A percentile compares a stretch with the other conserved stretches of the same genome.
Conservation (phyloP, 768 basidiomycete species). For the Zangia roseola region DNA sequence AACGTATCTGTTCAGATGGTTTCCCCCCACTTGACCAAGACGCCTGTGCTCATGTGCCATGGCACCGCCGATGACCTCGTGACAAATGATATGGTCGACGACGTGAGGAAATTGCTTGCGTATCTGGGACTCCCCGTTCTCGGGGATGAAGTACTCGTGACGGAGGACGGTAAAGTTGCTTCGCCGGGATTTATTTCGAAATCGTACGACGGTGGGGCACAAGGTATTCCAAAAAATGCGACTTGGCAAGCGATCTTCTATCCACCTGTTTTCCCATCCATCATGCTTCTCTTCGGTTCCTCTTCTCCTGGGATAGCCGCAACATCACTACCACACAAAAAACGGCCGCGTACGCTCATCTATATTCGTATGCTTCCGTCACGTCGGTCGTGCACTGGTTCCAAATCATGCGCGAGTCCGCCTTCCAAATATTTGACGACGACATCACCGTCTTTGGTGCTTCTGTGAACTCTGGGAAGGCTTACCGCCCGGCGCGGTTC, state of each 20-base stretch:
- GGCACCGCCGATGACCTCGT: conserved; percentile 78
- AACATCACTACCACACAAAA: too few species aligned
- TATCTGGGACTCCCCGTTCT: conserved; percentile 47
- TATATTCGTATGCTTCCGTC: conserved; percentile 75
- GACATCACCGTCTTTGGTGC: conserved; percentile 39
- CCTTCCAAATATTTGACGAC: conserved; percentile 88
- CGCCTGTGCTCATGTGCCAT: conserved; percentile 87
- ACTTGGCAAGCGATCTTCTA: conserved; percentile 86
- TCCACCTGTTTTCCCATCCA: conserved; percentile 73
- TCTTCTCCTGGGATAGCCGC: conserved; percentile 70
- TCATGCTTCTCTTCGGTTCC: conserved; percentile 60
- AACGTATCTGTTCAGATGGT: conserved; percentile 47
- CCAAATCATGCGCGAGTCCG: conserved; percentile 80
- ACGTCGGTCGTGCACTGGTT: conserved; percentile 92
- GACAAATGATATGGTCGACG: conserved; percentile 48
- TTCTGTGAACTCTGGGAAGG: conserved; percentile 15
- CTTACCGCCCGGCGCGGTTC: too few species aligned
- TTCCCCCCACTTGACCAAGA: conserved; percentile 54
- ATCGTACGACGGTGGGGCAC: conserved; percentile 70
- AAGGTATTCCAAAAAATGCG: conserved; percentile 58
- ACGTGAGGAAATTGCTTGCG: conserved; percentile 57
- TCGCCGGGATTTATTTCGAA: conserved; percentile 60
- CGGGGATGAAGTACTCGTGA: conserved; percentile 36
- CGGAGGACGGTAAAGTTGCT: conserved; percentile 20
- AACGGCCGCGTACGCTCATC: too few species aligned